A percentile compares a stretch with the other conserved stretches of the same genome.
These are phyloP conservation scores for Alternaria longipes DNA, from an alignment of 2,329 filamentous ascomycete genomes.

Conservation along the genomic window DNA sequence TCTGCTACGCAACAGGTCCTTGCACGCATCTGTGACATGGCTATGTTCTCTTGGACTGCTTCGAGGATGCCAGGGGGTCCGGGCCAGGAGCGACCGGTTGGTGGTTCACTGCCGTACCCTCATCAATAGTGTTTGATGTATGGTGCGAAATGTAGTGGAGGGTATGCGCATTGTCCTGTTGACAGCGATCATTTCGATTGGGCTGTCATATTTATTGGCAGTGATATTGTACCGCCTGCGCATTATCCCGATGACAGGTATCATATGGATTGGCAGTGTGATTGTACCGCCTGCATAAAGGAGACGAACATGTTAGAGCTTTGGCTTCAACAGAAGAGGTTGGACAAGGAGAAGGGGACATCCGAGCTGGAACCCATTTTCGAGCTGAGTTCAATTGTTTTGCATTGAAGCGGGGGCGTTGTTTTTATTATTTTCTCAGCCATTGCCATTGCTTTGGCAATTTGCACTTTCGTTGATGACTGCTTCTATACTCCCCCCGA, in stretches of 20 bases:
- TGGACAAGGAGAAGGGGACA: not conserved
- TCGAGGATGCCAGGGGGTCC: slow-evolving; percentile 20
- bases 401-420: slow-evolving; percentile 16
- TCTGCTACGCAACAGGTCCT: slow-evolving; percentile 59
- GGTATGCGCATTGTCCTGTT: no score
- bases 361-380: not conserved
- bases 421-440: no score
- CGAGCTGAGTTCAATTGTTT: not conserved
- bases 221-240: no score
- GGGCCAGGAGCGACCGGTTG: not conserved
- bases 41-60: slow-evolving; percentile 56
- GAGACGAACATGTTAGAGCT: not conserved
- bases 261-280: not conserved
- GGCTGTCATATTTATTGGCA: no score
- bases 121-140: slow-evolving; percentile 3
- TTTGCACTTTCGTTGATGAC: no score
- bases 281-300: not conserved
- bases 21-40: slow-evolving; percentile 60
- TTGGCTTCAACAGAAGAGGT: not conserved
- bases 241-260: no score
- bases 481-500: no score
- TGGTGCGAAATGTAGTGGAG: not conserved
- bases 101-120: not conserved
- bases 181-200: no score
- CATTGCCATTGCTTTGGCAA: no score